Conservation (phyloP, 1,139 yeast genomes). For the Saccharomyces hybrid region DNA sequence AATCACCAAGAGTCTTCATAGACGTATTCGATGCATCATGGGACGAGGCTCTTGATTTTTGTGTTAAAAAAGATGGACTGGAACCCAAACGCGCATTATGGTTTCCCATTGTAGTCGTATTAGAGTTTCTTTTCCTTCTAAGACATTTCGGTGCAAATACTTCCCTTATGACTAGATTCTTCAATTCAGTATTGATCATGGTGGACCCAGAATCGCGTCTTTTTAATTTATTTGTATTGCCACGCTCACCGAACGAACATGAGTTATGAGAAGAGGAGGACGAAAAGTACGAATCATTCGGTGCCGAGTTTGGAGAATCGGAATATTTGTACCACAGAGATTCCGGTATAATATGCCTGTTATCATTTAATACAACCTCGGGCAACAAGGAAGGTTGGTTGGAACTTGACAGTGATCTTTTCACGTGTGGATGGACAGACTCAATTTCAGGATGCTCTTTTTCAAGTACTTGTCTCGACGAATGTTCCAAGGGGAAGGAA, state of each 20-base stretch:
- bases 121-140: slow-evolving; percentile 8
- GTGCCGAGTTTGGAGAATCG: slow-evolving; percentile 45
- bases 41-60: slow-evolving; percentile 11
- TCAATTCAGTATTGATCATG: slow-evolving; percentile 53
- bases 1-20: slow-evolving; percentile 4
- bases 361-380: slow-evolving; percentile 82
- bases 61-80: background rate
- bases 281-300: slow-evolving; percentile 26
- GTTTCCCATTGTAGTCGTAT: slow-evolving; percentile 3
- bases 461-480: background rate
- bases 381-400: slow-evolving; percentile 40
- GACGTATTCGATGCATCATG: slow-evolving; percentile 9
- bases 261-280: slow-evolving; percentile 7
- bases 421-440: background rate
- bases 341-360: slow-evolving; percentile 81
- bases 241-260: background rate
- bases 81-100: slow-evolving; percentile 2
- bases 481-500: slow-evolving; percentile 11
- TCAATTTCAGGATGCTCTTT: background rate
- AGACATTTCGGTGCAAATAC: slow-evolving; percentile 53
- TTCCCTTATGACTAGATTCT: slow-evolving; percentile 60
- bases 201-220: slow-evolving; percentile 47
- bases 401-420: background rate
- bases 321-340: slow-evolving; percentile 61
- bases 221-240: slow-evolving; percentile 2